A percentile compares a stretch with the other conserved stretches of the same genome.
Evolutionary conservation across 805 yeast species (phyloP).

Genomic region (Candida berthetii): DNA sequence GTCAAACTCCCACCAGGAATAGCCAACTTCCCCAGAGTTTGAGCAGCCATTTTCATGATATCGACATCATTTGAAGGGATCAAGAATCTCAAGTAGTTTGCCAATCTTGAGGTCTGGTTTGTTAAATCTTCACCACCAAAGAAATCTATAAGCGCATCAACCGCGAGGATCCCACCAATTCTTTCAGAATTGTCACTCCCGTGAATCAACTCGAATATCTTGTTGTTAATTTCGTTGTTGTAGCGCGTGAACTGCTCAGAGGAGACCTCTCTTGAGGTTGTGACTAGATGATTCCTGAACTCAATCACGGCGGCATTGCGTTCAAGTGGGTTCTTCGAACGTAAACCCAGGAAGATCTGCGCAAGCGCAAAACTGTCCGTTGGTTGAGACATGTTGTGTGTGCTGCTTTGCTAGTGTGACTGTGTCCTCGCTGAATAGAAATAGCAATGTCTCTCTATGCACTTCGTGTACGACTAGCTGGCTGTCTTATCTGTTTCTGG

Average conservation of each 20-base stretch:
- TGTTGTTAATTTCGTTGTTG: constrained; percentile 80
- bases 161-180: constrained; percentile 88
- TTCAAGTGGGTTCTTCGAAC: constrained; percentile 27
- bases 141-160: constrained; percentile 79
- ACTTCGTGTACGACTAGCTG: too few species aligned
- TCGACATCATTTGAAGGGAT: constrained; percentile 78
- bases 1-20: constrained; percentile 86
- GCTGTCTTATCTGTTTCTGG: too few species aligned
- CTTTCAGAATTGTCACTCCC: constrained; percentile 66
- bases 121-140: constrained; percentile 84
- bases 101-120: constrained; percentile 82
- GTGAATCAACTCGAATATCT: constrained; percentile 79
- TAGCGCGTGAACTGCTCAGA: constrained; percentile 77
- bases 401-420: too few species aligned
- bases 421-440: too few species aligned
- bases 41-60: constrained; percentile 83
- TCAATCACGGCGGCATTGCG: constrained; percentile 56
- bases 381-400: constrained; percentile 4
- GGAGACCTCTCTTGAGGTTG: constrained; percentile 74
- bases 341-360: constrained; percentile 29
- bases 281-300: constrained; percentile 59
- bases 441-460: too few species aligned
- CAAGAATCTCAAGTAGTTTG: constrained; percentile 78
- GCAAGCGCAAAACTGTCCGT: constrained; percentile 24
- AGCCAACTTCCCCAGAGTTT: constrained; percentile 83